Conservation (phyloP, 2,329 filamentous ascomycete species). For the Xylariaceae sp. region DNA sequence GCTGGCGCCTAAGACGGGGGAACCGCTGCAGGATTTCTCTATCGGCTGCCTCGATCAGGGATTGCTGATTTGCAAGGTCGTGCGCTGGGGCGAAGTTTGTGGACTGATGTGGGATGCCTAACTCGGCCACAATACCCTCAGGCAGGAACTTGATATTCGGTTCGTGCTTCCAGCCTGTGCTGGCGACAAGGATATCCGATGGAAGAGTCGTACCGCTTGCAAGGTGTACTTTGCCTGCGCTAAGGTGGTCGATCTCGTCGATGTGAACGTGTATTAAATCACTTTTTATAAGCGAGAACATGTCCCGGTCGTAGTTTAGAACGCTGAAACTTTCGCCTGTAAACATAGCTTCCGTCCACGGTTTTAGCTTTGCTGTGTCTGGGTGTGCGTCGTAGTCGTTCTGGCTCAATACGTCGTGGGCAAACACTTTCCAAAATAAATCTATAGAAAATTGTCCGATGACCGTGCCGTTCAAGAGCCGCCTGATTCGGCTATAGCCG, state of each 20-base stretch:
- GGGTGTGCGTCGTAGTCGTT: constrained; percentile 54
- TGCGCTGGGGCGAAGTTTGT: constrained; percentile 21
- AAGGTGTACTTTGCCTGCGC: constrained; percentile 40
- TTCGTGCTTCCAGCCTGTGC: constrained; percentile 53
- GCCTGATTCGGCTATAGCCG: constrained; percentile 52
- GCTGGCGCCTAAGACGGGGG: constrained; percentile 44
- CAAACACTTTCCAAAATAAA: constrained; percentile 38
- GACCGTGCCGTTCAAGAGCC: constrained; percentile 54
- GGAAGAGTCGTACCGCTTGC: constrained; percentile 39
- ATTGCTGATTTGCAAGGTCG: constrained; percentile 37
- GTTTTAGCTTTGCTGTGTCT: constrained; percentile 50
- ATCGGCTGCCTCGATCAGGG: constrained; percentile 41
- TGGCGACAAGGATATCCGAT: constrained; percentile 50
- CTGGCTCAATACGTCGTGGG: constrained; percentile 49
- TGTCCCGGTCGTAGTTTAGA: constrained; percentile 53
- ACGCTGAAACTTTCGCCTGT: constrained; percentile 55
- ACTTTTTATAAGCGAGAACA: constrained; percentile 52
- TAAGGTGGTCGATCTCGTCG: constrained; percentile 49
- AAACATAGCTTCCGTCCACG: constrained; percentile 49
- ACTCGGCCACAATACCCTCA: constrained; percentile 37
- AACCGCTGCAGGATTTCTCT: constrained; percentile 46
- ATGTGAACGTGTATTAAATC: constrained; percentile 53
- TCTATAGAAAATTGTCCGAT: too few species aligned
- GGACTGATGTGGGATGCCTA: constrained; percentile 43
- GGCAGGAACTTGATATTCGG: constrained; percentile 43